Evolutionary conservation across 2,329 filamentous ascomycete genomes (phyloP), one percentile per base, ranked within the genome.

Genomic region (Claviceps sp.): DNA sequence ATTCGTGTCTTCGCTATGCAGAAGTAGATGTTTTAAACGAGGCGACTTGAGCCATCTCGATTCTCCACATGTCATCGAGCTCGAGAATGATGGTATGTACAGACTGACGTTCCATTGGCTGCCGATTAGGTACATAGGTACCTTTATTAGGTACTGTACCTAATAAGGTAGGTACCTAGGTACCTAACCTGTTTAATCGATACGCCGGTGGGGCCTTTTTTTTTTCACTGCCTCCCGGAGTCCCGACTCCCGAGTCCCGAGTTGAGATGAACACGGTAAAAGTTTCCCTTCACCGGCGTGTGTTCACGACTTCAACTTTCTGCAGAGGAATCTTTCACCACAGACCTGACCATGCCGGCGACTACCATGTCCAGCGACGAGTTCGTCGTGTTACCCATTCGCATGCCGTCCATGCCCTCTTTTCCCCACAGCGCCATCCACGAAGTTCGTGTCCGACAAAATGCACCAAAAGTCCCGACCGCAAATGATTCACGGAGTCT

Each of bases 391-490:
- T 76, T 95, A 1, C 80, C 85, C 0, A 70, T 95, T 17, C 74
- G 76, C 16, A 76, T 91, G 47, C 80, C 83, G 4, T 64, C 79
- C 16, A 67, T 77, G n/a, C 69, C 81, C 1, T 79, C 85, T 1
- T 86, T 77, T 53, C 77, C 82, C 23, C 68, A 74, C 43, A 67
- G 76, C 44, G 76, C 82, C 53, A 80, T 79, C 48, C 93, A 97
- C 70, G 88, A 90, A 68, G 73, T 97, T 61, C 95, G 95, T 70
- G 70, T 97, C 51, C 87, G 88, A 57, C 81, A 81, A 51, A 90
- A 97, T 68, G 77, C 83, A 45, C 89, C 91, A 54, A 88, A 85
- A 68, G 77, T 86, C 42, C 81, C 86, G 14, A 85, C 85, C 7
- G 74, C 78, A 51, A 78, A 86, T 66, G 85, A 91, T 59, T 72